Conservation (phyloP, 257 asterid genomes). For the Nicotiana undulata region DNA sequence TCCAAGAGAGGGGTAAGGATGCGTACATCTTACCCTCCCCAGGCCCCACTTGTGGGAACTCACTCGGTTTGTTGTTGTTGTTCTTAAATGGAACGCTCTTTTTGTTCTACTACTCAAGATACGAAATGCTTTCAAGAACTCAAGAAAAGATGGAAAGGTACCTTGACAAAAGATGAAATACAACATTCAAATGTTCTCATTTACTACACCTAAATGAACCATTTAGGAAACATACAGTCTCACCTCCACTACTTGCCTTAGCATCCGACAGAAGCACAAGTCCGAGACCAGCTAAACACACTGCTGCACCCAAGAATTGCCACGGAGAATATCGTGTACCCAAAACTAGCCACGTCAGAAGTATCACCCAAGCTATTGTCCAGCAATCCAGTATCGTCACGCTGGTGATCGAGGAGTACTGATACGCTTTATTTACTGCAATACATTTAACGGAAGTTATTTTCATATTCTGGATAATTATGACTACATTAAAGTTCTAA, state of each 20-base stretch:
- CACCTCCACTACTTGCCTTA: slow-evolving; percentile 47
- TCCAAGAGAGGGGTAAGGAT: no score
- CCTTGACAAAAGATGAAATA: not conserved
- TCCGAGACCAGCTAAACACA: slow-evolving; percentile 54
- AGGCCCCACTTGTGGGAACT: no score
- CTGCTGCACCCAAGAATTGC: slow-evolving; percentile 57
- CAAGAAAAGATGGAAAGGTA: not conserved
- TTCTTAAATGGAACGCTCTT: not conserved
- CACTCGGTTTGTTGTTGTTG: no score
- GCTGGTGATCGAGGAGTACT: slow-evolving; percentile 72
- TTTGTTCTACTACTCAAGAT: not conserved
- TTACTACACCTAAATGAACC: not conserved
- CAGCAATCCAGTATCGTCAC: slow-evolving; percentile 71
- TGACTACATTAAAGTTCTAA: not conserved
- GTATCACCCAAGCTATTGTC: slow-evolving; percentile 63
- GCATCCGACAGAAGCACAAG: slow-evolving; percentile 65
- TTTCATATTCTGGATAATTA: not conserved
- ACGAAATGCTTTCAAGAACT: not conserved
- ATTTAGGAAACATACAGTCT: not conserved
- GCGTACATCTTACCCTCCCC: no score
- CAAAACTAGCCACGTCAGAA: slow-evolving; percentile 57
- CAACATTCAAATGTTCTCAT: not conserved
- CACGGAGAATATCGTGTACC: slow-evolving; percentile 48
- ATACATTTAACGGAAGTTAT: not conserved
- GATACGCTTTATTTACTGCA: slow-evolving; percentile 72